phyloP scores from a whole-genome alignment of 345 rosid species.

The Euclidium syriacum region DNA sequence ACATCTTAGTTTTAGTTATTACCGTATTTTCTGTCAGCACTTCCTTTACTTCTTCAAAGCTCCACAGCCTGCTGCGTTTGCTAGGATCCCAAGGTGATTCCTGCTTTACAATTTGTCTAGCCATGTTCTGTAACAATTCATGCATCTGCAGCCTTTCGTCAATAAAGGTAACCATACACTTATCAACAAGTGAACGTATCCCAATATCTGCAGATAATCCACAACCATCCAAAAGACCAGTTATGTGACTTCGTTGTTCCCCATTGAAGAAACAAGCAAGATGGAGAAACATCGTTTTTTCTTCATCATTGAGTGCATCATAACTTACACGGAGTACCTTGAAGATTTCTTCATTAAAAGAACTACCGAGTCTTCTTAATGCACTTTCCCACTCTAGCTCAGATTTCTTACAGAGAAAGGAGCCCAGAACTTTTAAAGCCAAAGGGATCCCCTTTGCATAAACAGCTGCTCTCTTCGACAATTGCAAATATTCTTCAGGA shows the following conservation, averaged over 20 bases:
- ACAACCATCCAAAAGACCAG: constrained; percentile 15
- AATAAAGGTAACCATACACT: background rate
- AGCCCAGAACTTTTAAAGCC: constrained; percentile 22
- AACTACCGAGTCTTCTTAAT: background rate
- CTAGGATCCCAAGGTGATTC: constrained; percentile 19
- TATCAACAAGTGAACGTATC: constrained; percentile 4
- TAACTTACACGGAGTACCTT: constrained; percentile 9
- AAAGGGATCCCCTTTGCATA: constrained; percentile 24
- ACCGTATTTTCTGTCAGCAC: constrained; percentile 23
- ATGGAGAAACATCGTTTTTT: constrained; percentile 22
- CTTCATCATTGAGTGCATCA: constrained; percentile 10
- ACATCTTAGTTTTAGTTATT: background rate
- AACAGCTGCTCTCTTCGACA: background rate
- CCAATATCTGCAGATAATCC: background rate
- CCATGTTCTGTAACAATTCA: constrained; percentile 25
- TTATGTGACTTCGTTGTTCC: background rate
- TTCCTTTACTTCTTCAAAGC: background rate
- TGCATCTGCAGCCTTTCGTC: constrained; percentile 18
- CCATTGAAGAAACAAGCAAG: constrained; percentile 27
- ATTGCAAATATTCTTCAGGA: constrained; percentile 6
- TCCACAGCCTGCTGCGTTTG: constrained; percentile 27
- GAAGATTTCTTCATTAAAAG: background rate
- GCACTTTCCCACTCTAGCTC: constrained; percentile 23
- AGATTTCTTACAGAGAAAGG: background rate
- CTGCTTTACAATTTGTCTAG: constrained; percentile 25